These are phyloP conservation scores for Magnaporthales sp. DNA, from an alignment of 2,329 filamentous ascomycete species.

Conservation along the genomic window DNA sequence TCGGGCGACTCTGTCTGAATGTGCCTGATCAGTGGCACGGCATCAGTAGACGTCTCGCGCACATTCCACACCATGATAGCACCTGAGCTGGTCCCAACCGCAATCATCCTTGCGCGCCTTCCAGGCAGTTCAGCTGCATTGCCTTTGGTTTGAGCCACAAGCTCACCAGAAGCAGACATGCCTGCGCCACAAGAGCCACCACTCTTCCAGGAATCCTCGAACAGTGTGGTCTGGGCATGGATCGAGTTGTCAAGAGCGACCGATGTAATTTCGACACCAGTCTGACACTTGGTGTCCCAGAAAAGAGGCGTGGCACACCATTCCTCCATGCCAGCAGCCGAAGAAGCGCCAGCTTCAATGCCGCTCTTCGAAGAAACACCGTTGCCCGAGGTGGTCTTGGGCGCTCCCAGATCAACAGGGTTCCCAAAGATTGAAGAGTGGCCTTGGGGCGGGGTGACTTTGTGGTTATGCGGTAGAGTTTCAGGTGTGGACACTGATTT, in stretches of 20 bases:
- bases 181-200: slow-evolving; percentile 35
- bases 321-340: slow-evolving; percentile 33
- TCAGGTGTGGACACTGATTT: not conserved
- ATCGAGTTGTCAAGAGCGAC: slow-evolving; percentile 66
- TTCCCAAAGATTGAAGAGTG: slow-evolving; percentile 21
- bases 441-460: not conserved
- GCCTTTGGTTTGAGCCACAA: slow-evolving; percentile 10
- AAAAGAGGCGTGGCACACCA: slow-evolving; percentile 57
- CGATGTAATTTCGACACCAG: slow-evolving; percentile 55
- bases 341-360: not conserved
- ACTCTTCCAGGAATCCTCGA: slow-evolving; percentile 70
- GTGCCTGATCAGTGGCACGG: slow-evolving; percentile 62
- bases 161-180: slow-evolving; percentile 14
- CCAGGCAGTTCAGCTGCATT: slow-evolving; percentile 69
- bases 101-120: slow-evolving; percentile 71
- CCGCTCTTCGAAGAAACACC: not conserved
- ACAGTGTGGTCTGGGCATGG: slow-evolving; percentile 59
- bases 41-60: slow-evolving; percentile 53
- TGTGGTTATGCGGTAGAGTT: not conserved
- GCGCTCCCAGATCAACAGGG: not conserved
- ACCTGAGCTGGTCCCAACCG: slow-evolving; percentile 71
- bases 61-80: slow-evolving; percentile 79
- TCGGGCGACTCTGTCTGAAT: slow-evolving; percentile 88
- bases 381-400: not conserved
- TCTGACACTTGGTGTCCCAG: slow-evolving; percentile 44